A percentile compares a stretch with the other conserved stretches of the same genome.
Conservation (phyloP, 805 yeast genomes). For the Peterozyma toletana region DNA sequence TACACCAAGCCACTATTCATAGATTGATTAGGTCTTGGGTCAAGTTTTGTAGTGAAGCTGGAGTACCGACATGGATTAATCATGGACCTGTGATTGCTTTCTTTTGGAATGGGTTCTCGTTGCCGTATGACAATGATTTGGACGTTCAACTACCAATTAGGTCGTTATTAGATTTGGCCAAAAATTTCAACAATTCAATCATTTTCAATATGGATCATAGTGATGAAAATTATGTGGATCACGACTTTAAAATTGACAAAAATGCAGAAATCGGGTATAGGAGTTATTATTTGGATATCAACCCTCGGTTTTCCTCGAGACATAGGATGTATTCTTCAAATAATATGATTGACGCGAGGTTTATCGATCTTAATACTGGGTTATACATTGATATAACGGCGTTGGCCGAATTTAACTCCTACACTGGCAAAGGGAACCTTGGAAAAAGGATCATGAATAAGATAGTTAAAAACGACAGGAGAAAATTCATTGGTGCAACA, state of each 20-base stretch:
- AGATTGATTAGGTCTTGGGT: conserved; percentile 48
- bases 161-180: conserved; percentile 35
- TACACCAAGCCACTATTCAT: conserved; percentile 28
- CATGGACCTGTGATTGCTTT: conserved; percentile 60
- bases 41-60: conserved; percentile 34
- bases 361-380: conserved; percentile 43
- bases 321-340: conserved; percentile 33
- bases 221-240: neutral
- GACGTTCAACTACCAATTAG: conserved; percentile 54
- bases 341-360: conserved; percentile 49
- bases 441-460: neutral
- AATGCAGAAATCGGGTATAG: conserved; percentile 23
- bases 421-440: neutral
- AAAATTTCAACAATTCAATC: conserved; percentile 39
- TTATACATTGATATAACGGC: conserved; percentile 38
- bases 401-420: conserved; percentile 12
- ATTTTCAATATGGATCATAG: conserved; percentile 29
- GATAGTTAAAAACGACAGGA: neutral
- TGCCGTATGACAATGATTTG: conserved; percentile 58
- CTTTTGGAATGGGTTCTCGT: conserved; percentile 49
- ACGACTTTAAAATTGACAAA: conserved; percentile 4
- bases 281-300: conserved; percentile 23
- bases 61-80: conserved; percentile 50
- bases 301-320: conserved; percentile 25
- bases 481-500: neutral